Conservation (phyloP, 2,329 filamentous ascomycete genomes). For the Fusarium sambucinum region DNA sequence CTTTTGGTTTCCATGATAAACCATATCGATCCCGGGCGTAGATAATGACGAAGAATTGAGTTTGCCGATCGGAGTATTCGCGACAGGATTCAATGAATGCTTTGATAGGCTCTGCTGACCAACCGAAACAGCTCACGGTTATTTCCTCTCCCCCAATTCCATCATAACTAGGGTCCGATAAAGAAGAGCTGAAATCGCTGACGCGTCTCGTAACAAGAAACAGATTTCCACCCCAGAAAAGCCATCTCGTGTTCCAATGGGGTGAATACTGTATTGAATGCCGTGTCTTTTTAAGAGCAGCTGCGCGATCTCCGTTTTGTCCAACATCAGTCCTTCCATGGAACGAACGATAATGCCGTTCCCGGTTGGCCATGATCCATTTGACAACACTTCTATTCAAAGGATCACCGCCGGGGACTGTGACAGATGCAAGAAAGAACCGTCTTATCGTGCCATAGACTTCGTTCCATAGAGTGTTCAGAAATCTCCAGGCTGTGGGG, state of each 20-base stretch:
- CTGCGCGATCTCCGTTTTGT: slow-evolving; percentile 53
- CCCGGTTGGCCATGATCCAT: slow-evolving; percentile 59
- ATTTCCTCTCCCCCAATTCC: slow-evolving; percentile 61
- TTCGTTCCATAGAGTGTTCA: slow-evolving; percentile 54
- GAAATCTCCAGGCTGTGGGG: slow-evolving; percentile 56
- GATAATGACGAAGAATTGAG: slow-evolving; percentile 64
- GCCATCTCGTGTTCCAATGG: slow-evolving; percentile 60
- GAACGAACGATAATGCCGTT: slow-evolving; percentile 56
- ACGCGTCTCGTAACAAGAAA: slow-evolving; percentile 60
- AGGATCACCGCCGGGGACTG: slow-evolving; percentile 58
- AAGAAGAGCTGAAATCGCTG: slow-evolving; percentile 53
- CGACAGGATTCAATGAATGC: slow-evolving; percentile 60
- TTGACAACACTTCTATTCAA: slow-evolving; percentile 60
- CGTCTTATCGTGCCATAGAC: slow-evolving; percentile 56
- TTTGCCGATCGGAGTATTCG: slow-evolving; percentile 61
- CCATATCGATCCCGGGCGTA: slow-evolving; percentile 61
- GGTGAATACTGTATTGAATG: slow-evolving; percentile 59
- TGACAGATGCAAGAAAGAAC: slow-evolving; percentile 60
- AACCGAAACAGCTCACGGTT: slow-evolving; percentile 63
- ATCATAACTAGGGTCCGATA: slow-evolving; percentile 59
- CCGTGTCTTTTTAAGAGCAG: slow-evolving; percentile 57
- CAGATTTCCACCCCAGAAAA: slow-evolving; percentile 61
- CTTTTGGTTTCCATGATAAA: slow-evolving; percentile 62
- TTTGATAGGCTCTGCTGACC: slow-evolving; percentile 63
- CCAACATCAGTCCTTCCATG: slow-evolving; percentile 58